Conservation (phyloP, 768 basidiomycete species). For the Hygrophoropsis aurantiaca region DNA sequence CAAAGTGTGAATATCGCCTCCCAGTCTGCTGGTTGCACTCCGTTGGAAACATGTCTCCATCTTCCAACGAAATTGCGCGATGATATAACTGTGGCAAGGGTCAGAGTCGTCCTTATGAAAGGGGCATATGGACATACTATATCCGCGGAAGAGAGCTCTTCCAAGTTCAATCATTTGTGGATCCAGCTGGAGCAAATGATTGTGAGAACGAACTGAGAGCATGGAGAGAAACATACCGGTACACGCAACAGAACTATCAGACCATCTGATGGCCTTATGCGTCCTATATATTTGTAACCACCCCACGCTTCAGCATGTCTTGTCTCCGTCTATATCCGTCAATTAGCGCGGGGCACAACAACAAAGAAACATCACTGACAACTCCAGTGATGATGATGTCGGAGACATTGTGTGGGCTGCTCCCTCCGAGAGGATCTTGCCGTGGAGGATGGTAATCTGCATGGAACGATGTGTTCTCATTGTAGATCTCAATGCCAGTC, state of each 20-base stretch:
- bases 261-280: constrained; percentile 59
- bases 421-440: constrained; percentile 17
- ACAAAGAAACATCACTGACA: constrained; percentile 32
- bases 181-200: constrained; percentile 15
- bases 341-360: constrained; percentile 5
- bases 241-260: constrained; percentile 52
- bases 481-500: constrained; percentile 29
- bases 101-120: constrained; percentile 6
- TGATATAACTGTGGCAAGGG: constrained; percentile 39
- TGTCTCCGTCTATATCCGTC: constrained; percentile 41
- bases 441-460: constrained; percentile 40
- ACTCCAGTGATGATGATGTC: constrained; percentile 57
- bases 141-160: constrained; percentile 45
- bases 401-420: constrained; percentile 18
- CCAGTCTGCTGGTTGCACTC: constrained; percentile 39
- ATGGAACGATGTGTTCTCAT: constrained; percentile 35
- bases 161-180: constrained; percentile 29
- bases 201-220: constrained; percentile 6
- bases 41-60: constrained; percentile 35
- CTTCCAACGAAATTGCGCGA: constrained; percentile 54
- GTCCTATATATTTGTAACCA: constrained; percentile 52
- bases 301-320: constrained; percentile 56
- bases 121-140: constrained; percentile 33
- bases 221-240: constrained; percentile 38
- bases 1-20: constrained; percentile 55